phyloP scores from a whole-genome alignment of 164 flowering plant species.

The Vitis labrusca region DNA sequence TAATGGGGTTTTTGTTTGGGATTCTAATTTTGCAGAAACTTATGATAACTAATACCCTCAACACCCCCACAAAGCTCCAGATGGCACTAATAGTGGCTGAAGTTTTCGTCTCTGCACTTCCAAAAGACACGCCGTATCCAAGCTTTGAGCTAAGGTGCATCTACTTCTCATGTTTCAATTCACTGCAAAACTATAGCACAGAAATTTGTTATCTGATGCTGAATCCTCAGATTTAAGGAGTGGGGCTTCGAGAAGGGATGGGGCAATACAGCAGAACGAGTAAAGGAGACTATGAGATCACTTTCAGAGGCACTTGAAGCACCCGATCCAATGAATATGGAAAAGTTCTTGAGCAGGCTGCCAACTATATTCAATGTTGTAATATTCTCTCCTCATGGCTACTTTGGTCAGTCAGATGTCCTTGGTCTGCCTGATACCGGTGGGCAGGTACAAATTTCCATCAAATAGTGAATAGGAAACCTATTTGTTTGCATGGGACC shows the following conservation, averaged over 20 bases:
- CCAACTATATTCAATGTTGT: slow-evolving; percentile 46
- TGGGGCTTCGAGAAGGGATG: slow-evolving; percentile 77
- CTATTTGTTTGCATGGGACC: no score
- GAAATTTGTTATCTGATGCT: neutral
- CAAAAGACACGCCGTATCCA: slow-evolving; percentile 37
- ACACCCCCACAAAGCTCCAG: slow-evolving; percentile 35
- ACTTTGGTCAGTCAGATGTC: slow-evolving; percentile 49
- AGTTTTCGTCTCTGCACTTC: slow-evolving; percentile 33
- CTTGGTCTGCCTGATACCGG: slow-evolving; percentile 60
- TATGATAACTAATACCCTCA: slow-evolving; percentile 40
- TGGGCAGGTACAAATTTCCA: slow-evolving; percentile 36
- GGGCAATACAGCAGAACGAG: slow-evolving; percentile 60
- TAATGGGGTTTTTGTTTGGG: slow-evolving; percentile 3
- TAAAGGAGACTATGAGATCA: slow-evolving; percentile 36
- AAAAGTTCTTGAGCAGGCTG: slow-evolving; percentile 36
- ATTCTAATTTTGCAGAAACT: slow-evolving; percentile 28
- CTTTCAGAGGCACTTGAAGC: slow-evolving; percentile 50
- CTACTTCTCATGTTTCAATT: neutral
- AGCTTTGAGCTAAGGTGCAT: slow-evolving; percentile 34
- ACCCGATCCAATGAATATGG: slow-evolving; percentile 40
- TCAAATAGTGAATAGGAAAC: neutral
- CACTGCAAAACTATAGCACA: neutral
- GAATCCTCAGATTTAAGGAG: slow-evolving; percentile 44
- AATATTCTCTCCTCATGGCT: slow-evolving; percentile 50
- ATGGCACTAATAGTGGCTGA: slow-evolving; percentile 39